phyloP scores from a whole-genome alignment of 441 rosid genomes.

The Populus hybrid region DNA sequence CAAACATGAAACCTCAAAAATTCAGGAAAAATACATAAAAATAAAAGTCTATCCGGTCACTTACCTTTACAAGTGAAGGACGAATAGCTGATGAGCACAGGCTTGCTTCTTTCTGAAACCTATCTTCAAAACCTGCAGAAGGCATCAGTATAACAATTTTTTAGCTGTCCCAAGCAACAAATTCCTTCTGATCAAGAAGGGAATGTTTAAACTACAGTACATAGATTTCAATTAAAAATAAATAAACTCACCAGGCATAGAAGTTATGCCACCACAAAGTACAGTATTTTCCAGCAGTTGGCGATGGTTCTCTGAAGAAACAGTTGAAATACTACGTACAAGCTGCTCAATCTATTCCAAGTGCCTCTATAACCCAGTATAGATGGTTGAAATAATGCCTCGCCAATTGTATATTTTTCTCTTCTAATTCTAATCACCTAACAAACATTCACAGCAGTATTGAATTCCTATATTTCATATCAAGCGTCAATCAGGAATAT shows the following conservation, averaged over 20 bases:
- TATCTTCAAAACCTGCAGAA: slow-evolving; percentile 83
- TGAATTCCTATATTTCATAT: slow-evolving; percentile 2
- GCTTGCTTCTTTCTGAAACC: slow-evolving; percentile 92
- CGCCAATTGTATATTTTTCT: slow-evolving; percentile 87
- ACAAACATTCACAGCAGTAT: slow-evolving; percentile 17
- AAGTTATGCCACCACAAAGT: slow-evolving; percentile 91
- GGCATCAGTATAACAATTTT: slow-evolving; percentile 4
- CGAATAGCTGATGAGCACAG: slow-evolving; percentile 89
- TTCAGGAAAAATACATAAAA: not conserved
- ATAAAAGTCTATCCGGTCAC: not conserved
- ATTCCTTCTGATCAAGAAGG: not conserved
- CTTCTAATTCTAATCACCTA: slow-evolving; percentile 91
- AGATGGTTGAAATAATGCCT: slow-evolving; percentile 92
- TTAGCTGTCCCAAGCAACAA: not conserved
- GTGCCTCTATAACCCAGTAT: slow-evolving; percentile 83
- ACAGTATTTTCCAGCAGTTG: slow-evolving; percentile 95
- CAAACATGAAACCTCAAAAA: not conserved
- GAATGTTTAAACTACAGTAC: not conserved
- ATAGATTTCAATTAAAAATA: not conserved
- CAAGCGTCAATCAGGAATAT: not conserved
- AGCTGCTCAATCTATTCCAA: slow-evolving; percentile 98
- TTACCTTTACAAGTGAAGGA: slow-evolving; percentile 79
- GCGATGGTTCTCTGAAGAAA: slow-evolving; percentile 90
- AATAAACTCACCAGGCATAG: slow-evolving; percentile 67
- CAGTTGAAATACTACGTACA: slow-evolving; percentile 75